Evolutionary conservation across 1,284 basidiomycete species (phyloP), one percentile per base, ranked within the genome.

Genomic region (Ustilago curta): DNA sequence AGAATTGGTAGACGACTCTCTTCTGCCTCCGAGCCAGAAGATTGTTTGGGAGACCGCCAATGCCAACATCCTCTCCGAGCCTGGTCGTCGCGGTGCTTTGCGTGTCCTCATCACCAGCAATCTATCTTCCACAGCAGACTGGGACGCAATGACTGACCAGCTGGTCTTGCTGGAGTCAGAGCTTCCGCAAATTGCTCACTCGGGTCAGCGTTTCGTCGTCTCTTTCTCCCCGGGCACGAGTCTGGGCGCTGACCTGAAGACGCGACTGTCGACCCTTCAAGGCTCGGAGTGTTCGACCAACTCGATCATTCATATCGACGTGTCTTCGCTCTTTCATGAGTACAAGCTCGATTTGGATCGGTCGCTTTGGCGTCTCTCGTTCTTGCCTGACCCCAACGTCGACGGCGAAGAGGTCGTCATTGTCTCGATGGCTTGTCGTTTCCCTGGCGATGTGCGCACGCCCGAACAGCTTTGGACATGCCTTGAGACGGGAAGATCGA

Each of bases 371-470:
- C 3, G 16, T 8, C 16, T 21, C 21, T 32, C 51, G 2, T 16
- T 29, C 19, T 14, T 52, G 29, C 6, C 21, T 11, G 49, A 58
- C 9, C 50, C 66, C 14, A 45, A 63, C 21, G 59, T 69, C 9
- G n/a, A 62, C n/a, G 64, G 65, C 8, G 73, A 76, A 14, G 73
- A 76, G 8, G 56, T 76, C 12, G 73, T 69, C 21, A 61, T 76
- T 8, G 65, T 76, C 14, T 76, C 73, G 9, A 76, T 76, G 73
- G 69, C 73, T 12, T 76, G 73, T 43, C 73, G 73, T 3, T 76
- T 76, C 19, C 69, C 73, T n/a, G 69, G 73, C 29, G 69, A 70
- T n/a, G 73, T 76, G 0, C 59, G 65, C 25, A 71, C n/a, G 39
- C 69, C 73, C 1, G 68, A 76, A 29, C 64, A 71, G 39, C 60